Evolutionary conservation across 176 grass and related monocot species (phyloP).

Genomic region (Hyparrhenia diplandra): DNA sequence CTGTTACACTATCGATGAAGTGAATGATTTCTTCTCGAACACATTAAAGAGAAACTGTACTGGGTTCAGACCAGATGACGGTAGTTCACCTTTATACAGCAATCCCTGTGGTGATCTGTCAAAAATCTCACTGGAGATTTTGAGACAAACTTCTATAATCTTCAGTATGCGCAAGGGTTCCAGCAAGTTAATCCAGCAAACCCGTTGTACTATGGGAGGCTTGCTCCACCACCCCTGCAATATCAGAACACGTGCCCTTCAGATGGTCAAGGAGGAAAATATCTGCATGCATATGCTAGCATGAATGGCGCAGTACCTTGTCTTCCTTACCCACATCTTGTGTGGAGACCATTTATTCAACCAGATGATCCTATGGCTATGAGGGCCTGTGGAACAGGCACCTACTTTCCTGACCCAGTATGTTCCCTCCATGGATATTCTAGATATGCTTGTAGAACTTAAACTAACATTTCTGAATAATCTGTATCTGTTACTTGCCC

Average conservation of each 20-base stretch:
- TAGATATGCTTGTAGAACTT: conserved; percentile 7
- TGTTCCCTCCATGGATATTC: conserved; percentile 18
- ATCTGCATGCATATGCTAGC: conserved; percentile 43
- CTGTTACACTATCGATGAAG: too few relatives aligned
- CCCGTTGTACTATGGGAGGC: conserved; percentile 28
- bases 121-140: conserved; percentile 59
- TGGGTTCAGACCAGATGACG: too few relatives aligned
- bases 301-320: conserved; percentile 38
- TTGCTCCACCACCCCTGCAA: conserved; percentile 21
- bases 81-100: too few relatives aligned
- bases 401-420: conserved; percentile 84
- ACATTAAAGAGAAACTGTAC: too few relatives aligned
- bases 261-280: conserved; percentile 43
- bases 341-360: conserved; percentile 41
- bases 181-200: conserved; percentile 26
- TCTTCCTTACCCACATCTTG: conserved; percentile 46
- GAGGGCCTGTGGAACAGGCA: conserved; percentile 78
- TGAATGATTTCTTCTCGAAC: too few relatives aligned
- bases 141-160: conserved; percentile 44
- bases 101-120: too few relatives aligned
- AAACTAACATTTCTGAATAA: conserved; percentile 18
- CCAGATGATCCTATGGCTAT: conserved; percentile 44
- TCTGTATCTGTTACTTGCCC: too few relatives aligned
- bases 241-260: conserved; percentile 46
- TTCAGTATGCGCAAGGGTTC: conserved; percentile 39